phyloP scores from a whole-genome alignment of 2,329 filamentous ascomycete species.

The Ophiostoma montium region DNA sequence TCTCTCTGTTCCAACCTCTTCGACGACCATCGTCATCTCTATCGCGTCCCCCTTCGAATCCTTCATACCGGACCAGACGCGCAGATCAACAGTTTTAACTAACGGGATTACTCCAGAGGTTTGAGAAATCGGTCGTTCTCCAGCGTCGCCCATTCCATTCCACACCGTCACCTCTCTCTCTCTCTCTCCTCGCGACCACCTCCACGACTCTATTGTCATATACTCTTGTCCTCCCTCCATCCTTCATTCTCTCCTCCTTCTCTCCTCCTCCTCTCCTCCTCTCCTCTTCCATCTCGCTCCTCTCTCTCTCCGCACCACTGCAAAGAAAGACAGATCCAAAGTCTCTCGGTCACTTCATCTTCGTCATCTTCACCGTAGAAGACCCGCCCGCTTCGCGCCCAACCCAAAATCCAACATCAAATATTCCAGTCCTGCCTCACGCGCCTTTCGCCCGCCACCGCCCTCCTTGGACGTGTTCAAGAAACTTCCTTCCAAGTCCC shows the following conservation, averaged over 20 bases:
- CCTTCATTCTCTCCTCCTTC: neutral
- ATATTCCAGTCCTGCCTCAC: slow-evolving; percentile 1
- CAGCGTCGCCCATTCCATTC: neutral
- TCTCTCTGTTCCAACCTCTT: neutral
- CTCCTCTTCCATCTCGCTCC: neutral
- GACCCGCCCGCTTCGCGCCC: slow-evolving; percentile 3
- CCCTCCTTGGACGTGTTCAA: slow-evolving; percentile 10
- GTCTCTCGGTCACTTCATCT: slow-evolving; percentile 5
- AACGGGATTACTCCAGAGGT: neutral
- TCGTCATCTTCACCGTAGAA: neutral
- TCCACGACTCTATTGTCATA: neutral
- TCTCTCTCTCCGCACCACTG: neutral
- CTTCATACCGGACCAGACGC: neutral
- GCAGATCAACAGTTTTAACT: neutral
- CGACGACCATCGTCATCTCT: neutral
- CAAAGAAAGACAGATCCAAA: neutral
- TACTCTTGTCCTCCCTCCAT: neutral
- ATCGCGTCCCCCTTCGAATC: neutral
- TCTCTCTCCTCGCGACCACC: neutral
- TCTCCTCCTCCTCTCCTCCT: neutral
- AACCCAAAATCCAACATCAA: slow-evolving; percentile 1
- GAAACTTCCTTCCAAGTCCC: slow-evolving; percentile 14
- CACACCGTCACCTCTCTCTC: neutral
- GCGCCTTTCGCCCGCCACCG: neutral
- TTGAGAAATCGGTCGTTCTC: neutral